Evolutionary conservation across 139 green algal species (phyloP), one percentile per base, ranked within the genome.

Genomic region (Haematococcus sp.): DNA sequence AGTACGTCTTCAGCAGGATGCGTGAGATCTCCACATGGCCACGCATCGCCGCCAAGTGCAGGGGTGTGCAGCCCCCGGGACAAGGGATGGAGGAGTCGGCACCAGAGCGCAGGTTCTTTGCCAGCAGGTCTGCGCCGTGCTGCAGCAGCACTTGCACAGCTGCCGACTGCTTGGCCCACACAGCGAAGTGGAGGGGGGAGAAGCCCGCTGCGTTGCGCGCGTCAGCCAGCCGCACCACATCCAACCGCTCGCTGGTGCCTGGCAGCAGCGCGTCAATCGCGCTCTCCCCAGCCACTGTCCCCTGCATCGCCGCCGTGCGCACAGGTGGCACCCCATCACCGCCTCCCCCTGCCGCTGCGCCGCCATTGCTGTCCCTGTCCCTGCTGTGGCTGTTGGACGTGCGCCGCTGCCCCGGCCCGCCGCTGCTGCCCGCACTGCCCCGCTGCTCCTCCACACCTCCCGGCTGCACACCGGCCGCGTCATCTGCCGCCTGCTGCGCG

Each of bases 121-220:
- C 30, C 16, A 55, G 11, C 30, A 76, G 40, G 60, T 87, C 81
- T 3, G 81, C 77, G 2, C 81, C 81, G 31, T 71, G 68, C 61
- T 78, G 56, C 59, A 86, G 76, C 73, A 86, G 69, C 55, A 68
- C 35, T 43, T 65, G 55, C 28, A 76, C 71, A 35, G 69, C 70
- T 22, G 63, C 64, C 28, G 54, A 56, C 56, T 76, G 70, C 28
- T 73, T 67, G 31, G 67, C 52, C 78, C 82, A 87, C 44, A 81
- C 77, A 1, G 76, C 81, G 43, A 81, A 87, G 51, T 83, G 74
- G 58, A 87, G 74, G 5, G 81, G 55, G 0, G 65, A 75, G 65
- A 80, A 87, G 33, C 81, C 81, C 1, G 69, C 65, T 20, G 74
- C 23, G 73, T 87, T 87, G 59, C 74, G 76, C 23, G 58, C 69